Evolutionary conservation across 768 basidiomycete species (phyloP).

Genomic region (Amanita jacksonii): DNA sequence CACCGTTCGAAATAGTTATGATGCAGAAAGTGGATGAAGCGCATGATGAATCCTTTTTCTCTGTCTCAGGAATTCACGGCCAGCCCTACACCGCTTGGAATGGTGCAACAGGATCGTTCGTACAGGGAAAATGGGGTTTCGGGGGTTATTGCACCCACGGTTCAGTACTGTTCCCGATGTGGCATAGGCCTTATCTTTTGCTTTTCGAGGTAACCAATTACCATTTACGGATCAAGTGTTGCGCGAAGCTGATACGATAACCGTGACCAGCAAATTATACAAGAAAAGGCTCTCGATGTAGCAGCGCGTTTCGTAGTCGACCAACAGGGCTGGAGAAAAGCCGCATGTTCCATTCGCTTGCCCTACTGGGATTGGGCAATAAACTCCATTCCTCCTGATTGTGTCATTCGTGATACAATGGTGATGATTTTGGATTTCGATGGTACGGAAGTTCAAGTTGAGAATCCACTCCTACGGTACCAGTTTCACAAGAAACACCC

Average conservation of each 20-base stretch:
- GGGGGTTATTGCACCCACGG: conserved; percentile 52
- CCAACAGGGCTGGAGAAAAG: conserved; percentile 19
- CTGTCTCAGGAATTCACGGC: conserved; percentile 44
- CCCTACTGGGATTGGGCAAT: conserved; percentile 48
- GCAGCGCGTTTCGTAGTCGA: conserved; percentile 30
- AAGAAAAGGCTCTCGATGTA: conserved; percentile 28
- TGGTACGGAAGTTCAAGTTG: conserved; percentile 17
- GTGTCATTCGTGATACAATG: conserved; percentile 21
- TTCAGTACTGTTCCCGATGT: conserved; percentile 43
- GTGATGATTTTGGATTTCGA: conserved; percentile 21
- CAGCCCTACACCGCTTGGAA: conserved; percentile 37
- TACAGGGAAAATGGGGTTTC: conserved; percentile 15
- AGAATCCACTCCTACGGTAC: conserved; percentile 27
- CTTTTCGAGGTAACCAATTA: conserved; percentile 49
- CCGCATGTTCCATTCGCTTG: conserved; percentile 26
- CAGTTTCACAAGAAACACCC: conserved; percentile 22
- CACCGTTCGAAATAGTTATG: conserved; percentile 21
- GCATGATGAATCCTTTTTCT: conserved; percentile 29
- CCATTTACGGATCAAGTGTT: no score
- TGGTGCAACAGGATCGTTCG: conserved; percentile 22
- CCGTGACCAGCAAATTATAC: conserved; percentile 34
- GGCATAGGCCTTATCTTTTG: conserved; percentile 44
- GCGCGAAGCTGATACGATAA: conserved; percentile 2
- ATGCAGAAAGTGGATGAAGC: background rate
- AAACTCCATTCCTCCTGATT: conserved; percentile 26